phyloP scores from a whole-genome alignment of 208 protist genomes.

The Lotmaria passim region DNA sequence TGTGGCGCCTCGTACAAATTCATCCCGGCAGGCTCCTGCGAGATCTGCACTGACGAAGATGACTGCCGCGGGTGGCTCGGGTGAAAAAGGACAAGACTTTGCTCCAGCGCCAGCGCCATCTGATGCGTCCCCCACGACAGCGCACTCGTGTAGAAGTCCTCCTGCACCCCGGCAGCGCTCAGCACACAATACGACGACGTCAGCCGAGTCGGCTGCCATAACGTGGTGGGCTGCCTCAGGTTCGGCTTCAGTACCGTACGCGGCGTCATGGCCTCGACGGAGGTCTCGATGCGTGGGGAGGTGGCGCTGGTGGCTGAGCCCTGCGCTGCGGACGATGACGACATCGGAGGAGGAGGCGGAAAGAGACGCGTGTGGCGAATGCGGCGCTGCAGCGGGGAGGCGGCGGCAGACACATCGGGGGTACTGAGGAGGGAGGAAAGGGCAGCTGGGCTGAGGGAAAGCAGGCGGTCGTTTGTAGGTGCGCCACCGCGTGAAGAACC shows the following conservation, averaged over 20 bases:
- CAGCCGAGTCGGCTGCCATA: constrained; percentile 70
- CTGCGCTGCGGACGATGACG: neutral
- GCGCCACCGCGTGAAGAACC: no score
- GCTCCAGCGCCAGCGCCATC: constrained; percentile 64
- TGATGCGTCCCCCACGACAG: constrained; percentile 75
- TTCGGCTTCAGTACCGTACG: constrained; percentile 1
- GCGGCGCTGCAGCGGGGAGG: constrained; percentile 11
- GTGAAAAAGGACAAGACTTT: constrained; percentile 77
- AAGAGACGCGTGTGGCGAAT: constrained; percentile 18
- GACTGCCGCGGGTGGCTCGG: constrained; percentile 50
- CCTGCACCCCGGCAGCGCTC: constrained; percentile 63
- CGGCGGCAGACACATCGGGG: neutral
- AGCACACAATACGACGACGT: constrained; percentile 83
- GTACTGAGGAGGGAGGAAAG: neutral
- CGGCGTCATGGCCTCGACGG: constrained; percentile 19
- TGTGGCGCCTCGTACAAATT: neutral
- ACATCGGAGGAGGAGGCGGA: neutral
- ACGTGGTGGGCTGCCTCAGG: neutral
- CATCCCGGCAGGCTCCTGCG: constrained; percentile 1
- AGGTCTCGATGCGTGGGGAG: constrained; percentile 2
- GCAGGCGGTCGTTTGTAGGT: no score
- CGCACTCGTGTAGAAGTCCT: constrained; percentile 82
- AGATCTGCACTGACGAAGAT: constrained; percentile 35
- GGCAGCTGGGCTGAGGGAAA: neutral
- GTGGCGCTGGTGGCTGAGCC: neutral